These are phyloP conservation scores for Cyberlindnera euphorbiae DNA, from an alignment of 805 yeast species.

Conservation along the genomic window DNA sequence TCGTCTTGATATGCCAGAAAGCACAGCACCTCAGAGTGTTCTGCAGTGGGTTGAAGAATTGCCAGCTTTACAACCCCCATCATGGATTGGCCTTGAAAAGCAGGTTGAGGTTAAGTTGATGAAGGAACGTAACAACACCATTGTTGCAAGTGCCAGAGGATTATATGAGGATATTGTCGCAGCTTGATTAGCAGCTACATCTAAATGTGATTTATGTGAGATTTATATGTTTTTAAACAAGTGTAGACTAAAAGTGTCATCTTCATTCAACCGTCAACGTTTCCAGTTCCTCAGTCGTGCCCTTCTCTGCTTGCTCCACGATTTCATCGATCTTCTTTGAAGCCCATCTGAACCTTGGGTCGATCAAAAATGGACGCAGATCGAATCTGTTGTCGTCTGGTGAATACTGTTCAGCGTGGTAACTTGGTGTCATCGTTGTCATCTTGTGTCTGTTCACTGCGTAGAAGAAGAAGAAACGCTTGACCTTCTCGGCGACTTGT, in stretches of 20 bases:
- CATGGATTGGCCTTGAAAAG: constrained; percentile 48
- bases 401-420: constrained; percentile 96
- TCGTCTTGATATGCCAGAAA: constrained; percentile 41
- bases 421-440: constrained; percentile 95
- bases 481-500: constrained; percentile 87
- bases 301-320: constrained; percentile 50
- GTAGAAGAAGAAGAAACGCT: constrained; percentile 86
- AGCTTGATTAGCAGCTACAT: background rate
- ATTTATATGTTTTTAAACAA: too few species aligned
- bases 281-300: constrained; percentile 30
- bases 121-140: constrained; percentile 7
- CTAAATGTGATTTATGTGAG: too few species aligned
- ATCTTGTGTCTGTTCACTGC: constrained; percentile 95
- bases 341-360: constrained; percentile 88
- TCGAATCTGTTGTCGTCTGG: constrained; percentile 98
- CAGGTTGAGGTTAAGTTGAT: constrained; percentile 35
- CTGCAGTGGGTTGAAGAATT: constrained; percentile 46
- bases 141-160: constrained; percentile 4
- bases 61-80: constrained; percentile 49
- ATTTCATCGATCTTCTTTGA: constrained; percentile 80
- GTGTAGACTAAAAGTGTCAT: too few species aligned
- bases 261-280: constrained; percentile 44
- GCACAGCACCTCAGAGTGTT: constrained; percentile 16
- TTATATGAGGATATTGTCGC: constrained; percentile 1
- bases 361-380: constrained; percentile 89